These are phyloP conservation scores for Sicyos baderoa DNA, from an alignment of 306 rosid genomes.

Conservation along the genomic window DNA sequence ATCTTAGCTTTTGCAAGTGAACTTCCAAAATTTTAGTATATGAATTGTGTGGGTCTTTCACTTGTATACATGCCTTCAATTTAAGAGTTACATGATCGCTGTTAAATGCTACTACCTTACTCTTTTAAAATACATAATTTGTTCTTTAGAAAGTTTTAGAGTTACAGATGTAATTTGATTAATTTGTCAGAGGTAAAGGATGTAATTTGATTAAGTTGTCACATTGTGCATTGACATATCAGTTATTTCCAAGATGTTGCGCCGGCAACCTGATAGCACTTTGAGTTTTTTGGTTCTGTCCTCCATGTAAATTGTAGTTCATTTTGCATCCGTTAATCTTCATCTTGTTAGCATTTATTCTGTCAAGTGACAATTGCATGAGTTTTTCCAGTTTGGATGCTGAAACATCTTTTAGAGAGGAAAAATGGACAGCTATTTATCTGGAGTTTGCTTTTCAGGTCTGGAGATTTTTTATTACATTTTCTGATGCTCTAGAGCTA, in stretches of 20 bases:
- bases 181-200: background rate
- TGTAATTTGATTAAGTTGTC: background rate
- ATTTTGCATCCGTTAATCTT: background rate
- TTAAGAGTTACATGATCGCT: background rate
- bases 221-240: background rate
- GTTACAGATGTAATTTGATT: background rate
- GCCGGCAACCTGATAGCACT: background rate
- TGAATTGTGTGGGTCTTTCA: background rate
- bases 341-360: background rate
- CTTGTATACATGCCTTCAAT: background rate
- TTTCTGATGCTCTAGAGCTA: slow-evolving; percentile 73
- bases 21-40: background rate
- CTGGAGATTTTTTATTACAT: slow-evolving; percentile 91
- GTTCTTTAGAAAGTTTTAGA: background rate
- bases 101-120: background rate
- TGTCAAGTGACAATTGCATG: background rate
- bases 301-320: background rate
- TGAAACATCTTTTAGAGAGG: background rate
- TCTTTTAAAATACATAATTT: slow-evolving; percentile 1
- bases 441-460: slow-evolving; percentile 41
- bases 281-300: slow-evolving; percentile 1
- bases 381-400: slow-evolving; percentile 17
- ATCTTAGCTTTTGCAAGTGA: background rate
- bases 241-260: background rate
- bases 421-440: background rate